Evolutionary conservation across 345 rosid genomes (phyloP), one percentile per base, ranked within the genome.

Genomic region (Excoecaria agallocha): DNA sequence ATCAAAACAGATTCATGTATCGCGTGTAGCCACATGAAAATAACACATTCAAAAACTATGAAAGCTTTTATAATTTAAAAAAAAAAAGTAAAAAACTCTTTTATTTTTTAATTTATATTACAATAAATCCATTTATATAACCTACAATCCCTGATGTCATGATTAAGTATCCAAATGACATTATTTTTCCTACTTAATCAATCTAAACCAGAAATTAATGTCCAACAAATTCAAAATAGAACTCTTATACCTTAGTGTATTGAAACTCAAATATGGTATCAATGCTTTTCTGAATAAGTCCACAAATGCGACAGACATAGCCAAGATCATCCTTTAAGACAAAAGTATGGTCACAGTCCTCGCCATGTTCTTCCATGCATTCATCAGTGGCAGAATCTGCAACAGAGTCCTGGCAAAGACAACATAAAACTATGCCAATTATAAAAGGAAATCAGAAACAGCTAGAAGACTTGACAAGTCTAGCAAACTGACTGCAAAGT

Each of bases 251-350:
- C 41, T 35, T 61, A 5, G 45, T 1, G 50, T 16, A 41, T n/a
- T 91, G 91, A 74, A 91, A 74, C 63, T 95, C 99, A 70, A 95
- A 82, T 73, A 93, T 89, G 12, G 87, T 84, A 56, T 92, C 89
- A 61, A 91, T 94, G 59, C 91, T 84, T 85, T 85, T 87, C 24
- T 86, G 80, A 67, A 91, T 82, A 35, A 93, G 85, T 71, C 99
- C 96, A 58, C 96, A 94, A 60, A 89, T 81, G 49, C 97, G 91
- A 83, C 99, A 94, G 41, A 92, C 99, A 84, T 81, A 87, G 17
- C 99, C 99, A 55, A 94, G 77, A 65, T 94, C 99, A 68, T 94
- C 99, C 87, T 79, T 91, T 77, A 94, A 73, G 62, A 92, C 76
- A 79, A 83, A 91, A 15, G 89, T 86, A 77, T 94, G 98, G 20